Conservation (phyloP, 345 rosid species). For the Populus davidiana region DNA sequence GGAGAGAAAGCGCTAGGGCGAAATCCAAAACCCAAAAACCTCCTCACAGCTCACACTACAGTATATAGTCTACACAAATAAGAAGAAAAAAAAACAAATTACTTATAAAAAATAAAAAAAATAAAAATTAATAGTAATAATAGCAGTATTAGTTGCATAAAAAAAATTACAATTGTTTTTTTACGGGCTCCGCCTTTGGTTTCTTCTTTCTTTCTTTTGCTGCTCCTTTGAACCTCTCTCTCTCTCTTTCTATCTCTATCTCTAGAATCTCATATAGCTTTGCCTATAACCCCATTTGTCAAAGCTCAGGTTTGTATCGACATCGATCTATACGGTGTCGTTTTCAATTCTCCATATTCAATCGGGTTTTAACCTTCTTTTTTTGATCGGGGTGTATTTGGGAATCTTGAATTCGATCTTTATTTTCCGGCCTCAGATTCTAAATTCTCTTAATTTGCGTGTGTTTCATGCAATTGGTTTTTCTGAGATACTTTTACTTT, state of each 20-base stretch:
- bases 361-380: constrained; percentile 36
- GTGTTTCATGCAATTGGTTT: constrained; percentile 21
- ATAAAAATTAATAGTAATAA: not conserved
- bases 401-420: constrained; percentile 32
- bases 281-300: constrained; percentile 36
- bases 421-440: constrained; percentile 12
- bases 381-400: constrained; percentile 37
- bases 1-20: not conserved
- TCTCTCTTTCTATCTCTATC: constrained; percentile 36
- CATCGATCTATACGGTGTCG: constrained; percentile 41
- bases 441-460: constrained; percentile 26
- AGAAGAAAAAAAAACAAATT: not conserved
- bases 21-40: not conserved
- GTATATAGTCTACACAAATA: not conserved
- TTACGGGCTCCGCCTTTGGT: constrained; percentile 27
- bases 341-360: constrained; percentile 2
- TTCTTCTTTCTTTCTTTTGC: constrained; percentile 21
- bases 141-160: not conserved
- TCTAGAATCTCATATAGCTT: constrained; percentile 50
- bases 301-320: constrained; percentile 38
- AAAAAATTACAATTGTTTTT: constrained; percentile 3
- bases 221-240: constrained; percentile 40
- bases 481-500: constrained; percentile 2
- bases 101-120: not conserved
- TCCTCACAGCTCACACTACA: not conserved